Evolutionary conservation across 2,329 filamentous ascomycete species (phyloP).

Genomic region (Penicillium concentricum): DNA sequence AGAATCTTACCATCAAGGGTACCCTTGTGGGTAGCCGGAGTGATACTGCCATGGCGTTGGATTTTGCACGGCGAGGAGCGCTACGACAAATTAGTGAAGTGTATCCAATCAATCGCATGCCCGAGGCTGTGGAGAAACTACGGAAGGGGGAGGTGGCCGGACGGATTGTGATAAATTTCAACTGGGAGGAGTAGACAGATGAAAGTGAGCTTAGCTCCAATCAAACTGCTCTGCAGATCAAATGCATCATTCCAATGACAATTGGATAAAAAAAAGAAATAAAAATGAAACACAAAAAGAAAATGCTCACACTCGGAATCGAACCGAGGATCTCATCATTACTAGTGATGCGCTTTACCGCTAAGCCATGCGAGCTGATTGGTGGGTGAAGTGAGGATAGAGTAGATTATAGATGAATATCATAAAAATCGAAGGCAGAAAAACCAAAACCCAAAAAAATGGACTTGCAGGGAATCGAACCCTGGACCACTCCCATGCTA

Average conservation of each 20-base stretch:
- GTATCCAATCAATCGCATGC: constrained; percentile 46
- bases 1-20: constrained; percentile 29
- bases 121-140: constrained; percentile 54
- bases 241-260: neutral
- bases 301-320: constrained; percentile 6
- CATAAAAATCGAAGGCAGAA: neutral
- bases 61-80: constrained; percentile 51
- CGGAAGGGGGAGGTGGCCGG: constrained; percentile 53
- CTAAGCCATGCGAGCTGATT: constrained; percentile 7
- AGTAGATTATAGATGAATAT: neutral
- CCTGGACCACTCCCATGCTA: constrained; percentile 50
- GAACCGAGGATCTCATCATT: constrained; percentile 11
- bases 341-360: constrained; percentile 11
- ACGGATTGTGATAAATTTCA: constrained; percentile 55
- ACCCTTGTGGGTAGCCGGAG: constrained; percentile 32
- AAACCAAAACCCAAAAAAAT: constrained; percentile 15
- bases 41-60: constrained; percentile 36
- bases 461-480: constrained; percentile 51
- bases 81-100: constrained; percentile 53
- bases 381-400: too few relatives aligned
- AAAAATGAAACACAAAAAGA: neutral
- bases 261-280: neutral
- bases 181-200: constrained; percentile 25
- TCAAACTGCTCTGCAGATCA: neutral
- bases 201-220: neutral